Evolutionary conservation across 352 stramenopile genomes (phyloP), one percentile per base, ranked within the genome.

Genomic region (Pythium pyrilobum): DNA sequence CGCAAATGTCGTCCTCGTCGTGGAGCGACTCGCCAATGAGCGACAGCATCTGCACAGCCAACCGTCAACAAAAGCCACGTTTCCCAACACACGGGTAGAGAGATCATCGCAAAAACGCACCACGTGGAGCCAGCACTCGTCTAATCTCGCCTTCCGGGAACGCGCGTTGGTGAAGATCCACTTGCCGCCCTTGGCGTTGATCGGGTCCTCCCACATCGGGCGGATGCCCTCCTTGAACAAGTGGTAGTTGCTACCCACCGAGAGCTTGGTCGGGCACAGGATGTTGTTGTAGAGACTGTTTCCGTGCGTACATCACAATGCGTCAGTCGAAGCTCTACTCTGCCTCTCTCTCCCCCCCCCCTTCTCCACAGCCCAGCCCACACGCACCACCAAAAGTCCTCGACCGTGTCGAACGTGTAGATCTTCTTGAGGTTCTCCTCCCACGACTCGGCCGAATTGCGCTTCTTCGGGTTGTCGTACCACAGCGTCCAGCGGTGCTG

Each of bases 131-230:
- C 93, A 98, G 74, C 86, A 97, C 68, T 98, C 91, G 67, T 98
- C 91, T 62, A 96, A 76, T 66, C 87, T 74, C n/a, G 88, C 78
- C 58, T 89, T 91, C 56, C 96, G 89, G 45, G 91, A 90, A 62
- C 97, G 97, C 37, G 89, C 76, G 42, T 98, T 97, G 15, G 94
- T 97, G 34, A 98, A 88, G 54, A 98, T 96, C 79, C 96, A 98
- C 74, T 98, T 98, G 58, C 96, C 96, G 29, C 96, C 96, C 68
- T 85, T 97, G 56, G 71, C 81, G 70, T 98, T 98, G 34, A 85
- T 76, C 21, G 86, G 80, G 68, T 98, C 95, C 74, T 99, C 96
- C 96, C 96, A 99, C 88, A 98, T 98, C 21, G 96, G 96, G 48
- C 94, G 81, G 38, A 98, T 91, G 41, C 95, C 95, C 40, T 98